phyloP scores from a whole-genome alignment of 192 early-diverging fungal species.

The Diversispora eburnea region DNA sequence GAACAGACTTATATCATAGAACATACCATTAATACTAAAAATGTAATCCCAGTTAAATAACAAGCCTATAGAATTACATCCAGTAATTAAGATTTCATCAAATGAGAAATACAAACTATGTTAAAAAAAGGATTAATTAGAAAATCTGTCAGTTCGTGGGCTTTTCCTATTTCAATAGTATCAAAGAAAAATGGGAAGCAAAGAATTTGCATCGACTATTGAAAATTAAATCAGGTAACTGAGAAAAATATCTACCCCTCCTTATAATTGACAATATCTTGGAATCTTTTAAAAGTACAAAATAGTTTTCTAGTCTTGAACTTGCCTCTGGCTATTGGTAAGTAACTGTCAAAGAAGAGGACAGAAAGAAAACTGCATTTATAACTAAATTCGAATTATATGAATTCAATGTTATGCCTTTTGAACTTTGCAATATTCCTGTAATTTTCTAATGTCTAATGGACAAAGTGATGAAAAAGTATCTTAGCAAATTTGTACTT shows the following conservation, averaged over 20 bases:
- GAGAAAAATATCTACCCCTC: conserved; percentile 41
- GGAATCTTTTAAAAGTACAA: conserved; percentile 31
- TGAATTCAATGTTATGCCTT: conserved; percentile 38
- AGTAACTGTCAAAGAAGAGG: conserved; percentile 23
- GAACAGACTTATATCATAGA: too few species aligned
- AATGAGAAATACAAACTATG: neutral
- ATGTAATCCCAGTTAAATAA: too few species aligned
- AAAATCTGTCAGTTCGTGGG: neutral
- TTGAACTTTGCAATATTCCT: conserved; percentile 41
- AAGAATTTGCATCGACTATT: conserved; percentile 52
- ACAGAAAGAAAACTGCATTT: conserved; percentile 33
- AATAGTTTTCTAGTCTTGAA: conserved; percentile 41
- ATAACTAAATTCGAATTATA: conserved; percentile 33
- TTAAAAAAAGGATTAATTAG: neutral
- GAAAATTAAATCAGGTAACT: conserved; percentile 44
- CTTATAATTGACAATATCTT: conserved; percentile 45
- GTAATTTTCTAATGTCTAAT: conserved; percentile 37
- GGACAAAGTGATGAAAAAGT: conserved; percentile 34
- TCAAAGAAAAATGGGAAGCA: conserved; percentile 47
- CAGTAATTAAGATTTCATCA: neutral
- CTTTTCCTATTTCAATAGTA: conserved; percentile 31
- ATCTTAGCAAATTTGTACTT: conserved; percentile 29
- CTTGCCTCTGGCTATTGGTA: conserved; percentile 30
- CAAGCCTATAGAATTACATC: too few species aligned
- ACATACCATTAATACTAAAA: too few species aligned